phyloP scores from a whole-genome alignment of 106 monocot genomes.

The Apostasia shenzhenica region DNA sequence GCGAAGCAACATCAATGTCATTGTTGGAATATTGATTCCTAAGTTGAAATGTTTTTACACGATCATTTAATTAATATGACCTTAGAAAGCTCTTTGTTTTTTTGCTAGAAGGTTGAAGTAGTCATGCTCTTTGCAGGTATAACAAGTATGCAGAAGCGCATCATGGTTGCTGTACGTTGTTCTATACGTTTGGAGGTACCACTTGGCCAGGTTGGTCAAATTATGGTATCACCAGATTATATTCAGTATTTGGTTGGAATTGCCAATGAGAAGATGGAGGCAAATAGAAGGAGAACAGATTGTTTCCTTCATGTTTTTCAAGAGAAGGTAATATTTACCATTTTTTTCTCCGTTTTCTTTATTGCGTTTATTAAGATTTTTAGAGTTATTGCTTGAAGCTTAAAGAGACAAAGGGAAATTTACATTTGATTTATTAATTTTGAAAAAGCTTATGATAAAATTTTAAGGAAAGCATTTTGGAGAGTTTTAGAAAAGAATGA shows the following conservation, averaged over 20 bases:
- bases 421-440: no score
- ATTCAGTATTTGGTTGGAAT: conserved; percentile 60
- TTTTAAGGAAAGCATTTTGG: no score
- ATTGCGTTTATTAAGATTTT: background rate
- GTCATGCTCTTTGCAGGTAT: conserved; percentile 37
- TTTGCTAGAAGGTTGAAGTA: no score
- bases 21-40: no score
- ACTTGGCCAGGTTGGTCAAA: conserved; percentile 38
- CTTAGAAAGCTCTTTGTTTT: no score
- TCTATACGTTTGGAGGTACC: conserved; percentile 96
- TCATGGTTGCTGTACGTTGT: conserved; percentile 79
- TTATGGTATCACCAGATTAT: conserved; percentile 72
- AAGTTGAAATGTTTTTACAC: no score
- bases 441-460: no score
- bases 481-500: no score
- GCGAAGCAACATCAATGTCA: no score
- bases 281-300: conserved; percentile 72
- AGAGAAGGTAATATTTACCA: conserved; percentile 24
- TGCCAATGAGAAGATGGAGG: conserved; percentile 91
- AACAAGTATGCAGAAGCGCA: conserved; percentile 58
- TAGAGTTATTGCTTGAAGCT: no score
- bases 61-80: no score
- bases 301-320: conserved; percentile 37
- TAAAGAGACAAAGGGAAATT: no score
- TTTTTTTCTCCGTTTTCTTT: background rate